Base-by-base conservation (phyloP, 2,329 filamentous ascomycete genomes). In the Trichoderma sp. region DNA sequence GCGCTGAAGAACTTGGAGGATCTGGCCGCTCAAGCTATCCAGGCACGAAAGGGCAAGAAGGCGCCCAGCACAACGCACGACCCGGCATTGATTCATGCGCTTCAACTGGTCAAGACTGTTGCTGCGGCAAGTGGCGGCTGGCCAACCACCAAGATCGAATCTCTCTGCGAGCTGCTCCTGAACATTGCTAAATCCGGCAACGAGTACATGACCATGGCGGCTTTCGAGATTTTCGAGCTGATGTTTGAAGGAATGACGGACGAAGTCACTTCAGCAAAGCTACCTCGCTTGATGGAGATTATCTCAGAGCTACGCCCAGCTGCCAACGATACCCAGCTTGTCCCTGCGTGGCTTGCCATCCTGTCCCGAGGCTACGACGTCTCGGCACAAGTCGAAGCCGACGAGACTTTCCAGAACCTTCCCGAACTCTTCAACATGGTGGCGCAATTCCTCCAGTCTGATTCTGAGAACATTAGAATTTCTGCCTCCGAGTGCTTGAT, bases 141-240 rank as follows among this genome's bases (percentile, higher is more conserved):
- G 96, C 96, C 96, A 0, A 97, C 92, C 83, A 93, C 92, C 83
- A 97, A 97, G 82, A 97, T 97, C 67, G 96, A 99, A 81, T 85
- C 91, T 2, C 83, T 99, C 40, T 97, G 94, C 79, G 94, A 98
- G 79, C 83, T 97, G 66, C 83, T 99, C 69, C 88, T 99, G 73
- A 89, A 90, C 73, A 97, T 98, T 71, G 95, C 95, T 35, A 91
- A 91, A 76, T 94, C 92, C 10, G 96, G 89, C 79, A 97, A 96
- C 78, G 94, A 98, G 78, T 97, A 95, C 79, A 90, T 99, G 84
- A 97, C 94, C 37, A 96, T 98, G 91, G 91, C 93, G 13, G 92
- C 94, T 0, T 97, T 99, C 75, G 95, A 97, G 73, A 95, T 98
- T 4, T 99, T 99, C 75, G 96, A 99, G 79, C 91, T 97, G 79